phyloP scores from a whole-genome alignment of 2,329 filamentous ascomycete species.

The Sarocladium brachiariae region DNA sequence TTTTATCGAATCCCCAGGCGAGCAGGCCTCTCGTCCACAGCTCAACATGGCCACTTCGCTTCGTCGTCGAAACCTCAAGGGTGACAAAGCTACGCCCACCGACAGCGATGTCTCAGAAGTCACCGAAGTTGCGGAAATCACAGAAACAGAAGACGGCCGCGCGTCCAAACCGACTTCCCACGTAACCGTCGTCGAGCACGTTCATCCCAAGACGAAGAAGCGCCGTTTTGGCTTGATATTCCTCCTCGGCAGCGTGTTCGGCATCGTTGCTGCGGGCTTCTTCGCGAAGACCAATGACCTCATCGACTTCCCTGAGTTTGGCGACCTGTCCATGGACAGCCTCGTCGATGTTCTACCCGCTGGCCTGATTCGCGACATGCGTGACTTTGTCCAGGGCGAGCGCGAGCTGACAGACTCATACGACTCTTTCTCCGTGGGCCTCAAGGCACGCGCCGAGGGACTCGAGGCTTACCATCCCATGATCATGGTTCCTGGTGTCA shows the following conservation, averaged over 20 bases:
- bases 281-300: conserved; percentile 87
- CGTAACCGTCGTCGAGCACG: conserved; percentile 37
- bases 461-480: conserved; percentile 78
- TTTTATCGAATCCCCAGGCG: not conserved
- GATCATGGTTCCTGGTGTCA: conserved; percentile 96
- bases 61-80: conserved; percentile 24
- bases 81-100: conserved; percentile 13
- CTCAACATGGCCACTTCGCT: conserved; percentile 25
- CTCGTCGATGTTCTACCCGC: conserved; percentile 83
- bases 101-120: conserved; percentile 16
- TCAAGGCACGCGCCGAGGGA: conserved; percentile 76
- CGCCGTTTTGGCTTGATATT: conserved; percentile 78
- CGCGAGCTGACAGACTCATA: conserved; percentile 77
- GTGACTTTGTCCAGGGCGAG: conserved; percentile 79
- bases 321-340: conserved; percentile 75
- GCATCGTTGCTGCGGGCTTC: conserved; percentile 79
- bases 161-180: conserved; percentile 21
- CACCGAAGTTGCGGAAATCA: not conserved
- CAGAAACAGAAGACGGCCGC: conserved; percentile 20
- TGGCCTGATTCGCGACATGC: conserved; percentile 77
- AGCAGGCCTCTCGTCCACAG: not conserved
- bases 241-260: conserved; percentile 80
- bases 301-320: conserved; percentile 66
- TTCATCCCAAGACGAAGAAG: conserved; percentile 50
- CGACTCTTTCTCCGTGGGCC: conserved; percentile 86